Base-by-base conservation (phyloP, 192 early-diverging fungal species). In the Podila verticillata region DNA sequence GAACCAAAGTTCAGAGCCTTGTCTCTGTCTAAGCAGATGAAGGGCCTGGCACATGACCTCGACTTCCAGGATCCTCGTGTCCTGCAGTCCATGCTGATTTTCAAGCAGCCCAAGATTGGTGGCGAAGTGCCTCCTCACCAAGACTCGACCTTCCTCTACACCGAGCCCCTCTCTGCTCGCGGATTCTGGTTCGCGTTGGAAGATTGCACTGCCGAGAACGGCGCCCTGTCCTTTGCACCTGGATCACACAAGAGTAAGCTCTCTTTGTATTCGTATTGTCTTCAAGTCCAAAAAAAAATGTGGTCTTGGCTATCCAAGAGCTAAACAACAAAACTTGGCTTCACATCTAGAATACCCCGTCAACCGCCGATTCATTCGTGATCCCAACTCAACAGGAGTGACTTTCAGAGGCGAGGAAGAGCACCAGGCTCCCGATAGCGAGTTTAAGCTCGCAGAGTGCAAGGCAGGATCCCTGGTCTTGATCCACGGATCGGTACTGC, bases 111-210 rank as follows among this genome's bases (percentile, higher is more conserved):
- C 19, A 81, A 87, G 58, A 89, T 89, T 66, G 87, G 88, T 44
- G 90, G 86, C 20, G 74, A 84, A 54, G 96, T 98, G 0, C 95
- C 95, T 1, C 82, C 90, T 49, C 96, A 98, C 73, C 94, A 96
- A 73, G 97, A 98, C 71, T 94, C 93, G 29, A 93, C 94, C 9
- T 98, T 98, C 78, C 84, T 98, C 64, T 96, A 94, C 79, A 98
- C 97, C 0, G 79, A 92, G 30, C 96, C 97, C 5, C 81, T 88
- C 13, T 96, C 94, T 1, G 96, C 96, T 0, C 86, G 89, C 8
- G 94, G 95, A 9, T 92, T 95, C 69, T 97, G 96, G 96, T 92
- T 96, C 74, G 95, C 97, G 2, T 84, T 98, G 4, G 96, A 98
- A 66, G 94, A 98, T 70, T 97, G 96, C 84, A 96, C 94, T 3